Percentiles rank a stretch among this genome's conserved stretches.
phyloP scores from a whole-genome alignment of 1,284 basidiomycete genomes.

The Afroboletus lepidellus region DNA sequence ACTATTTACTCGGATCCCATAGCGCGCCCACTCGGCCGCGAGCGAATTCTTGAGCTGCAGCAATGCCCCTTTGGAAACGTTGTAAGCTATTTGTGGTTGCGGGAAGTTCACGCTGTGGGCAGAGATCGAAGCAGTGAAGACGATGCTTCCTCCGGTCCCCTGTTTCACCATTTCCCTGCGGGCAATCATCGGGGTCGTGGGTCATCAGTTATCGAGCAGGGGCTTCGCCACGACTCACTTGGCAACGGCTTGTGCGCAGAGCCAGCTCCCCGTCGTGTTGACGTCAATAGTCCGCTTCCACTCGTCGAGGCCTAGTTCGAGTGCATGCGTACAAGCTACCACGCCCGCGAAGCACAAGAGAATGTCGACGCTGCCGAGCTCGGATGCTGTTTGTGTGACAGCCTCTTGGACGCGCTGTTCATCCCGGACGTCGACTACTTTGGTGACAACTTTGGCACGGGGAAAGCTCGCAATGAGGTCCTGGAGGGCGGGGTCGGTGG shows the following conservation, averaged over 20 bases:
- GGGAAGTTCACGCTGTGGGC: constrained; percentile 42
- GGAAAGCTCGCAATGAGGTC: constrained; percentile 37
- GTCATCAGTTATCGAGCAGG: neutral
- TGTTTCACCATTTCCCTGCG: constrained; percentile 23
- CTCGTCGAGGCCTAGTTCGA: constrained; percentile 31
- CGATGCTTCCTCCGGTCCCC: constrained; percentile 38
- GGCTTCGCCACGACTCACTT: constrained; percentile 31
- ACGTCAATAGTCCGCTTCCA: constrained; percentile 41
- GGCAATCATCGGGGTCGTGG: neutral
- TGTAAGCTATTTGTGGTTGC: constrained; percentile 38
- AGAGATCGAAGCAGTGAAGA: constrained; percentile 42
- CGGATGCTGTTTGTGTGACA: constrained; percentile 29
- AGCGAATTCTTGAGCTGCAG: constrained; percentile 24
- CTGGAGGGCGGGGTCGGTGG: constrained; percentile 11
- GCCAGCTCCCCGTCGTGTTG: constrained; percentile 44
- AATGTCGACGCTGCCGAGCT: constrained; percentile 37
- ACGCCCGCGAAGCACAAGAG: constrained; percentile 44
- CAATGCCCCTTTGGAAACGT: constrained; percentile 31
- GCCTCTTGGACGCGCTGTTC: constrained; percentile 29
- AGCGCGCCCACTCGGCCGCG: constrained; percentile 42
- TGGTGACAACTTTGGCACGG: constrained; percentile 33
- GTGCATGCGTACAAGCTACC: constrained; percentile 25
- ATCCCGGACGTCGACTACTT: constrained; percentile 39
- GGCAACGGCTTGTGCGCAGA: constrained; percentile 37
- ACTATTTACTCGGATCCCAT: constrained; percentile 44